These are phyloP conservation scores for Oxyria digyna DNA, from an alignment of 148 eudicot genomes.

Conservation along the genomic window DNA sequence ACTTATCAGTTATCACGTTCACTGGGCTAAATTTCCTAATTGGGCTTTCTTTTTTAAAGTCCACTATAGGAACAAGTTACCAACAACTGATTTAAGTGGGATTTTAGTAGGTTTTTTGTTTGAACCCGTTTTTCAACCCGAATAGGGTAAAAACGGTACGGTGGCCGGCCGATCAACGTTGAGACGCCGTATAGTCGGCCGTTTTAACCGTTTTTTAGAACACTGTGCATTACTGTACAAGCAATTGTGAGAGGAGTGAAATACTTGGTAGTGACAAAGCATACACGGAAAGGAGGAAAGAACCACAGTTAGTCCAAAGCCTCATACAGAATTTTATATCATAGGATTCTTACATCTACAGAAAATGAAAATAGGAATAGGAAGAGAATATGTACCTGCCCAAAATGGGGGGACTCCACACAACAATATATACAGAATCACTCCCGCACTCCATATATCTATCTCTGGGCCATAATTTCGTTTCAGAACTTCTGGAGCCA, in stretches of 20 bases:
- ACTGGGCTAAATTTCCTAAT: too few relatives aligned
- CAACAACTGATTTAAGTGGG: too few relatives aligned
- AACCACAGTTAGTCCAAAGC: neutral
- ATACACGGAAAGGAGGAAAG: neutral
- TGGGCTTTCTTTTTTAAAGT: too few relatives aligned
- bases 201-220: too few relatives aligned
- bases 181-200: too few relatives aligned
- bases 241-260: neutral
- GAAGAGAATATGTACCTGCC: slow-evolving; percentile 48
- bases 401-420: slow-evolving; percentile 99
- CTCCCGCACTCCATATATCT: slow-evolving; percentile 98
- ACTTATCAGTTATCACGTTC: too few relatives aligned
- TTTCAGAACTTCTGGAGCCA: slow-evolving; percentile 97
- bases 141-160: too few relatives aligned
- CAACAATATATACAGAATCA: slow-evolving; percentile 77
- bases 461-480: slow-evolving; percentile 92
- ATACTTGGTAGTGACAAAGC: neutral
- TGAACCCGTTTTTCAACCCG: too few relatives aligned
- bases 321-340: neutral
- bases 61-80: too few relatives aligned
- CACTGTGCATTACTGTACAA: neutral
- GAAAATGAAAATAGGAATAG: neutral
- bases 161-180: too few relatives aligned
- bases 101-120: too few relatives aligned
- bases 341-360: neutral